Percentiles rank a stretch among this genome's conserved stretches.
phyloP scores from a whole-genome alignment of 1,284 basidiomycete genomes.

The Hymenochaete sp. region DNA sequence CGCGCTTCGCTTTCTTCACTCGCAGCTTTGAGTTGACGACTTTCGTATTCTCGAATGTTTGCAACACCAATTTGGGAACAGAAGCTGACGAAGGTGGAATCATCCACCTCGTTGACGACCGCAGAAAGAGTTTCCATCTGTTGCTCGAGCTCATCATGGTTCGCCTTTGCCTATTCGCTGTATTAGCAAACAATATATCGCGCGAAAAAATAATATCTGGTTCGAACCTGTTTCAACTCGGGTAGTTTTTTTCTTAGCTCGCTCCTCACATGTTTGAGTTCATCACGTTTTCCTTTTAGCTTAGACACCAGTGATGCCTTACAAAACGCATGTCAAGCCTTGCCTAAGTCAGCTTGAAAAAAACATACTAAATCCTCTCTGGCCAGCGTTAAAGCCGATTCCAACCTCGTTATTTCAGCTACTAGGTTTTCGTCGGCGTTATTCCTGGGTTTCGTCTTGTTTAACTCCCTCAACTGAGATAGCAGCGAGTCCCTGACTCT shows the following conservation, averaged over 20 bases:
- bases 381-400: slow-evolving; percentile 63
- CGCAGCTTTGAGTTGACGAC: slow-evolving; percentile 81
- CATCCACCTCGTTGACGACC: slow-evolving; percentile 71
- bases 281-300: slow-evolving; percentile 65
- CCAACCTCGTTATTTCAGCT: slow-evolving; percentile 70
- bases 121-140: slow-evolving; percentile 51
- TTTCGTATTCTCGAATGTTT: slow-evolving; percentile 92
- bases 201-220: background rate
- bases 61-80: slow-evolving; percentile 74
- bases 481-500: slow-evolving; percentile 68
- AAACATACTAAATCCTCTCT: slow-evolving; percentile 75
- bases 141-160: slow-evolving; percentile 43
- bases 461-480: slow-evolving; percentile 74
- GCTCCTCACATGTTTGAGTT: slow-evolving; percentile 67
- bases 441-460: slow-evolving; percentile 71
- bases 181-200: background rate
- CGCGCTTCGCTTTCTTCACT: slow-evolving; percentile 83
- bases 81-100: slow-evolving; percentile 72
- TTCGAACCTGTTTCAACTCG: slow-evolving; percentile 54
- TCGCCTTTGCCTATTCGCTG: slow-evolving; percentile 40
- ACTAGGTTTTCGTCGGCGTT: slow-evolving; percentile 78
- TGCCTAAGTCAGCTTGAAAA: slow-evolving; percentile 2
- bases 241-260: slow-evolving; percentile 62
- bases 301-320: slow-evolving; percentile 54
- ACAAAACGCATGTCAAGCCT: slow-evolving; percentile 24